Base-by-base conservation (phyloP, 1,139 yeast species). In the Pichia sp. region DNA sequence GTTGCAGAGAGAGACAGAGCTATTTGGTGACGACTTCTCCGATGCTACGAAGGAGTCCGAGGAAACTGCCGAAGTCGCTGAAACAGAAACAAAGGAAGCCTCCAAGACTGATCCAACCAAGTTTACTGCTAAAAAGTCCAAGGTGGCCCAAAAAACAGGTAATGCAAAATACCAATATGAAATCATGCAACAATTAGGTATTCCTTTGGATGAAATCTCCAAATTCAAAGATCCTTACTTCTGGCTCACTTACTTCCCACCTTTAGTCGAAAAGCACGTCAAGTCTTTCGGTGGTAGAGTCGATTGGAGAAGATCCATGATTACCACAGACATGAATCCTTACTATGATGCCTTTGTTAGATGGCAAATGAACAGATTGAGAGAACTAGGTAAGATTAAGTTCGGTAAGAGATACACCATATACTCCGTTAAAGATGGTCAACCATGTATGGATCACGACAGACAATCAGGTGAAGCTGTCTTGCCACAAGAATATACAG, bases 381-480 rank as follows among this genome's bases (percentile, higher is more conserved):
- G 85, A 76, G 92, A 83, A 52, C 75, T 81, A 57, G 96, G 95
- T 59, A 93, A 91, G 75, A 91, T 93, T 74, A 93, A 92, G 77
- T 93, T 93, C 66, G 99, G 99, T 71, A 96, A 93, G 76, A 86
- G 99, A 76, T 90, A 91, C 78, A 95, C 99, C 63, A 90, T 93
- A 65, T 93, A 89, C 75, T 92, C 98, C 46, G 96, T 92, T 69
- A 92, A 88, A 75, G 99, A 93, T 74, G 97, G 97, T 59, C 99
- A 93, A 77, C 96, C 99, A 49, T 93, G 99, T 79, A 92, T 93
- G 91, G 99, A 93, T 73, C 99, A 93, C 73, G 99, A 93, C 74
- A 87, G 99, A 79, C 87, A 82, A 72, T 83, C 93, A 52, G 99
- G 99, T 70, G 99, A 93, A 77, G 99, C 96, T 71, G 92, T 93